Base-by-base conservation (phyloP, 1,284 basidiomycete species). In the Rhodotorula sp. region DNA sequence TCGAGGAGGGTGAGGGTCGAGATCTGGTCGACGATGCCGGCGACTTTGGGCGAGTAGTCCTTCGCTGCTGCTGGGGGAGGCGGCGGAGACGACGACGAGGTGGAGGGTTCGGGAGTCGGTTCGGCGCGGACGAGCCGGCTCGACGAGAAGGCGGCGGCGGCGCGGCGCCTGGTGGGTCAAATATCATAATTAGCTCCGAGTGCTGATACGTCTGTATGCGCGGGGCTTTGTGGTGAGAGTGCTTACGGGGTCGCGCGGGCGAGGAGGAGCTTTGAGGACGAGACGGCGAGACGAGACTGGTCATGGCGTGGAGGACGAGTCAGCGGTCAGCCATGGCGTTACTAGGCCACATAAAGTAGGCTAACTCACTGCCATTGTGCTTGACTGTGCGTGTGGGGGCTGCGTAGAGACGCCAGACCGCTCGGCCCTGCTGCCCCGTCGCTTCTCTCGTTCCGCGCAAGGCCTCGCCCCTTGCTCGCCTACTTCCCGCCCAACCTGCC, bases 11-110 rank as follows among this genome's bases (percentile, higher is more conserved):
- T 95, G 75, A 99, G 83, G 51, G 87, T 85, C 39, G 95, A 92
- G 78, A 99, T 98, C 82, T 93, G 90, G 81, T 99, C 93, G 39
- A 99, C 97, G 78, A 99, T 90, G 69, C 87, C 87, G 68, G 84
- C 85, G 76, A 99, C 87, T 80, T 88, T 90, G 34, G 92, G 87
- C 80, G 62, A 65, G 43, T 72, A 47, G 56, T 58, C 31, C 54
- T 56, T 56, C 21, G 51, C 23, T n/a, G 51, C 47, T 58, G 64
- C 56, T 67, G 71, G 43, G 64, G 67, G n/a, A 20, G 54, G 46
- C 12, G 51, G 56, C 52, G 31, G 39, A 15, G 54, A n/a, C 16
- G 49, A 18, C 43, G 31, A 23, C 48, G 71, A 64, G 16, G 71
- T 59, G 15, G 61, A 61, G 43, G 71, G 43, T 29, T 56, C 63